Conservation (phyloP, 2,329 filamentous ascomycete genomes). For the Coniochaeta sp. region DNA sequence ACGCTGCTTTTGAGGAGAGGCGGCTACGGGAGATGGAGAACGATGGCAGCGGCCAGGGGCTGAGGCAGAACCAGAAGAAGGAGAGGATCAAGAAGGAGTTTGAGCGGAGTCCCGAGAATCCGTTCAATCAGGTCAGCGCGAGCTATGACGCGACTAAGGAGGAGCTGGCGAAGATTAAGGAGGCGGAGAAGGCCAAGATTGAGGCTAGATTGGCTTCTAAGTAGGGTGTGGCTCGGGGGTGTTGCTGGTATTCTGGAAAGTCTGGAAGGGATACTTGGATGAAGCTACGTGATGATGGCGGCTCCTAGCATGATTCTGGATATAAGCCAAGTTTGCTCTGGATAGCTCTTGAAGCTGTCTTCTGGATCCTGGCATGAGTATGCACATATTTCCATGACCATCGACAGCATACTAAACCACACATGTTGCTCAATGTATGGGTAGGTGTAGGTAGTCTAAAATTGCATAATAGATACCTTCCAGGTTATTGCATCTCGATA, state of each 20-base stretch:
- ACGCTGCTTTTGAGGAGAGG: conserved; percentile 72
- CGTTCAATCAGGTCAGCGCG: conserved; percentile 78
- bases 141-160: conserved; percentile 72
- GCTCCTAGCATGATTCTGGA: background rate
- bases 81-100: conserved; percentile 87
- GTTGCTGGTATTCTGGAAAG: background rate
- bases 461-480: too few relatives aligned
- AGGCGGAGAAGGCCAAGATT: conserved; percentile 63
- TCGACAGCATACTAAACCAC: too few relatives aligned
- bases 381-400: background rate
- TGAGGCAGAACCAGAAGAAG: conserved; percentile 77
- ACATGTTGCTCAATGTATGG: too few relatives aligned
- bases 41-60: conserved; percentile 63
- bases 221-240: background rate
- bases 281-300: background rate
- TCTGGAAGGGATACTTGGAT: background rate
- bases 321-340: background rate
- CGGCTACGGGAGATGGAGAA: conserved; percentile 77
- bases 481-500: too few relatives aligned
- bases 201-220: conserved; percentile 56
- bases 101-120: conserved; percentile 89
- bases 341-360: background rate
- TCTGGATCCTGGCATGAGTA: background rate
- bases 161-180: conserved; percentile 60
- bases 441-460: too few relatives aligned